Base-by-base conservation (phyloP, 23 red algal species). In the Gracilariopsis chorda region DNA sequence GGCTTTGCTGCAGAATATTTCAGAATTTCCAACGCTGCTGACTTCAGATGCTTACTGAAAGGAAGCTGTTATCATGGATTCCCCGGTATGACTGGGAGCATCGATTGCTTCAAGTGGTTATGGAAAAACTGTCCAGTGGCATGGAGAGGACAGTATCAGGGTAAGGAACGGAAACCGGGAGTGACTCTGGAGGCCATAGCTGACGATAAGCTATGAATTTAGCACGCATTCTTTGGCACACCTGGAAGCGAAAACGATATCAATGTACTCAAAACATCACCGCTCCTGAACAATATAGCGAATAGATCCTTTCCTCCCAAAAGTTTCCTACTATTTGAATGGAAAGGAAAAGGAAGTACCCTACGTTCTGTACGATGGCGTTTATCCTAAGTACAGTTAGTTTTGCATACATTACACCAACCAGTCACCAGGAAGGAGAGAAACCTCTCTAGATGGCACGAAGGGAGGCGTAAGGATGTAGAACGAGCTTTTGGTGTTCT, bases 171-270 rank as follows among this genome's bases (percentile, higher is more conserved):
- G 44, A 35, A 39, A 33, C 64, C 33, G 43, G 34, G n/a, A 9
- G 24, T 89, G 12, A 57, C 69, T 20, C 47, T 89, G 84, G 67
- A 89, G 46, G 27, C 65, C 27, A 77, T 89, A 13, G 36, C 65
- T n/a, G 65, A 89, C 42, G 84, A 75, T 25, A 43, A 77, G 24
- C 45, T 89, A n/a, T 89, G 53, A 32, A 89, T 89, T 35, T 89
- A 68, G 65, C 84, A 88, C 47, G 7, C 65, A n/a, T n/a, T n/a
- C n/a, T n/a, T n/a, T n/a, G n/a, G n/a, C n/a, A n/a, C n/a, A n/a
- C n/a, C n/a, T n/a, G n/a, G n/a, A n/a, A n/a, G n/a, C n/a, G n/a
- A n/a, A n/a, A n/a, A n/a, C n/a, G n/a, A n/a, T n/a, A n/a, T n/a
- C n/a, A n/a, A n/a, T n/a, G n/a, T n/a, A n/a, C n/a, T n/a, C n/a